phyloP scores from a whole-genome alignment of 2,329 filamentous ascomycete species.

The Hymenoscyphus infarciens region DNA sequence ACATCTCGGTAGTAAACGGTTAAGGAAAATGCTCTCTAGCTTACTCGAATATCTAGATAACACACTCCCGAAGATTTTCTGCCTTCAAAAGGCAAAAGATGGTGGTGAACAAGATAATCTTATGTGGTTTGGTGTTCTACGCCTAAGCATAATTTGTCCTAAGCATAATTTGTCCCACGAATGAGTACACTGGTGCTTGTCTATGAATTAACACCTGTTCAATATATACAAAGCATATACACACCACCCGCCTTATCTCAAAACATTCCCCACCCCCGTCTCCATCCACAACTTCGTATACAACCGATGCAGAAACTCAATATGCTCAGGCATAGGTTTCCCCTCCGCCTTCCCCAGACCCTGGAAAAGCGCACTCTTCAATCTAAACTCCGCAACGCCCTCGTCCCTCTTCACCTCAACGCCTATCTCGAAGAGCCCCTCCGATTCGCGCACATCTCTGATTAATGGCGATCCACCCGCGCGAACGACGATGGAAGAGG shows the following conservation, averaged over 20 bases:
- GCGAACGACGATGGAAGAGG: constrained; percentile 57
- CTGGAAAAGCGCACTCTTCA: constrained; percentile 62
- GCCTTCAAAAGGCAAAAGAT: too few species aligned
- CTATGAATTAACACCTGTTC: too few species aligned
- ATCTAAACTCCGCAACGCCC: constrained; percentile 57
- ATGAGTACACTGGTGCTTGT: too few species aligned
- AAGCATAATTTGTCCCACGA: too few species aligned
- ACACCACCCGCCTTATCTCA: constrained; percentile 13
- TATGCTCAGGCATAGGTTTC: constrained; percentile 43
- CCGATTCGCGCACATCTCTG: constrained; percentile 51
- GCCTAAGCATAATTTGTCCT: too few species aligned
- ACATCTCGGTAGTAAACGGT: too few species aligned
- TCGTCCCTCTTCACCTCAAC: constrained; percentile 59
- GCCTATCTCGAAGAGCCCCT: constrained; percentile 65
- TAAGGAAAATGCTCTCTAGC: too few species aligned
- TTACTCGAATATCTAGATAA: too few species aligned
- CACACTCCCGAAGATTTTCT: too few species aligned
- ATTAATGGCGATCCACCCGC: constrained; percentile 63
- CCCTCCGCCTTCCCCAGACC: constrained; percentile 43
- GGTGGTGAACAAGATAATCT: too few species aligned
- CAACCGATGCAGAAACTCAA: constrained; percentile 50
- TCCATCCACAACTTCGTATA: constrained; percentile 57
- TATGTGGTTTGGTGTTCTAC: too few species aligned
- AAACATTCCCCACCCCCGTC: constrained; percentile 39
- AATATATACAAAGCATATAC: background rate